Evolutionary conservation across 108 stramenopile species (phyloP).

Genomic region (Cyclotella atomus): DNA sequence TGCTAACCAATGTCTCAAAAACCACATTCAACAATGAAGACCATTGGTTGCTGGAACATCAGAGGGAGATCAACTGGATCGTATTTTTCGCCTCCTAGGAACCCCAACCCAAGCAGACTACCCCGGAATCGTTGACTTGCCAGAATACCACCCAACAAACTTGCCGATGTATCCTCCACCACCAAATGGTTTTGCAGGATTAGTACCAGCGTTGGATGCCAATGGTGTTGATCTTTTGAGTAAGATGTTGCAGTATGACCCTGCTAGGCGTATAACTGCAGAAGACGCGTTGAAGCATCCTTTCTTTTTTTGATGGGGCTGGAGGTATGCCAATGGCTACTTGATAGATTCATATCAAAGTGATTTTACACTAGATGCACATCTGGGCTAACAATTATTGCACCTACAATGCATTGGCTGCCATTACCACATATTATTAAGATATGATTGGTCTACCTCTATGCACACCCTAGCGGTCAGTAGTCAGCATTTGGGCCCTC

Average conservation of each 20-base stretch:
- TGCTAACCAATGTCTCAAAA: slow-evolving; percentile 2
- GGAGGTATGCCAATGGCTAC: slow-evolving; percentile 10
- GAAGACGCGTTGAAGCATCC: slow-evolving; percentile 94
- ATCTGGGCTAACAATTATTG: no score
- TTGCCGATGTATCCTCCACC: slow-evolving; percentile 87
- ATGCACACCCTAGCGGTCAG: slow-evolving; percentile 70
- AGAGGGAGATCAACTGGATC: slow-evolving; percentile 91
- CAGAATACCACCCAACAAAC: slow-evolving; percentile 86
- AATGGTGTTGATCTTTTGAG: slow-evolving; percentile 86
- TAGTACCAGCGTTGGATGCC: slow-evolving; percentile 86
- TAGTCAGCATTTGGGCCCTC: slow-evolving; percentile 69
- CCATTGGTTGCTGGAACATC: slow-evolving; percentile 91
- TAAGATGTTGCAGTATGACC: slow-evolving; percentile 94
- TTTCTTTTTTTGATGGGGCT: slow-evolving; percentile 91
- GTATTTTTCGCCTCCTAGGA: slow-evolving; percentile 91
- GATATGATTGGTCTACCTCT: no score
- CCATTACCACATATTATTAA: slow-evolving; percentile 8
- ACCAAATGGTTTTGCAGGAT: slow-evolving; percentile 71
- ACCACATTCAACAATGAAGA: slow-evolving; percentile 14
- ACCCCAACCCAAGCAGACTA: slow-evolving; percentile 80
- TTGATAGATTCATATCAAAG: no score
- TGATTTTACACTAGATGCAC: no score
- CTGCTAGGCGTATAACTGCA: slow-evolving; percentile 88
- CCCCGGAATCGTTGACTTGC: slow-evolving; percentile 93
- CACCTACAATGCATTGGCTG: no score